Base-by-base conservation (phyloP, 177 flowering plant genomes). In the Tripterygium wilfordii region DNA sequence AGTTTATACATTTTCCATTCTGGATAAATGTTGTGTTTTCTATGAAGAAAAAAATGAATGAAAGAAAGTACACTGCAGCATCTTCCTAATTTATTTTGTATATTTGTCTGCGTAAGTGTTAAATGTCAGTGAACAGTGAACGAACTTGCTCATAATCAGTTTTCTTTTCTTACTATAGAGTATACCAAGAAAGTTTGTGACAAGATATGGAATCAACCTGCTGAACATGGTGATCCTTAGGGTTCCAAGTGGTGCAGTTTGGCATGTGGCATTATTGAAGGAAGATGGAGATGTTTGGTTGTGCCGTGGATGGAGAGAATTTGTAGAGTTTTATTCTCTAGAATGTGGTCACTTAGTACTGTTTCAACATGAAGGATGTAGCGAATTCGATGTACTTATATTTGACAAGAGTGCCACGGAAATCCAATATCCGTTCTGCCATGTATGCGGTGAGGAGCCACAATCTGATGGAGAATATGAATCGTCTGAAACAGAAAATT, bases 111-210 rank as follows among this genome's bases (percentile, higher is more conserved):
- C n/a, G n/a, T n/a, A n/a, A n/a, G n/a, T n/a, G n/a, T n/a, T n/a
- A n/a, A n/a, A n/a, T n/a, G n/a, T n/a, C n/a, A n/a, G n/a, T n/a
- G n/a, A n/a, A n/a, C n/a, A n/a, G n/a, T n/a, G n/a, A n/a, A n/a
- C n/a, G n/a, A n/a, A n/a, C n/a, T n/a, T n/a, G n/a, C n/a, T n/a
- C n/a, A n/a, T n/a, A n/a, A n/a, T n/a, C n/a, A n/a, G n/a, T n/a
- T n/a, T n/a, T n/a, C n/a, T n/a, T n/a, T n/a, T n/a, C n/a, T n/a
- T n/a, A 10, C 22, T n/a, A n/a, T 29, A 70, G 76, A 44, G 1
- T 29, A 45, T 70, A 28, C 76, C 76, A 10, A 5, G 38, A 15
- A 35, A 13, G 8, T 35, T 35, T 35, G 3, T 35, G 38, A 10
- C 10, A 3, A 15, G 3, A 4, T 15, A 35, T 35, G 38, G 38